A percentile compares a stretch with the other conserved stretches of the same genome.
phyloP scores from a whole-genome alignment of 208 protist genomes.

The Leishmania amazonensis region DNA sequence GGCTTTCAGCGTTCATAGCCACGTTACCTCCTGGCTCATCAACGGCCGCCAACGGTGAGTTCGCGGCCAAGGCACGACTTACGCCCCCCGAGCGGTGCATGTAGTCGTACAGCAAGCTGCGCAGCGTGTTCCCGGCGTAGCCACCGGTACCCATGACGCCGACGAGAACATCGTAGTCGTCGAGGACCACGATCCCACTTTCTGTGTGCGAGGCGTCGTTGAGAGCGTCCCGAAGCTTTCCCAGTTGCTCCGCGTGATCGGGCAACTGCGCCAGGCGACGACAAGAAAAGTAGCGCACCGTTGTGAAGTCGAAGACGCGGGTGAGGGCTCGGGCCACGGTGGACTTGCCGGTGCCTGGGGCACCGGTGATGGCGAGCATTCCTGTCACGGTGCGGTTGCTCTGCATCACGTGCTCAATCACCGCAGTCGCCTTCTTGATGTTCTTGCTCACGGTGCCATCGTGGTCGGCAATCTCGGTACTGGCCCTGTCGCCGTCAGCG shows the following conservation, averaged over 20 bases:
- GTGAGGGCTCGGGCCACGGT: conserved; percentile 47
- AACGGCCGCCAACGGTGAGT: conserved; percentile 10
- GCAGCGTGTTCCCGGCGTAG: conserved; percentile 21
- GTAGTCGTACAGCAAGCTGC: conserved; percentile 39
- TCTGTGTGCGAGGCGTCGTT: conserved; percentile 95
- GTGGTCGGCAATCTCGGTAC: conserved; percentile 41
- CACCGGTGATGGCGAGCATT: conserved; percentile 54
- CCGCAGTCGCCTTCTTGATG: conserved; percentile 16
- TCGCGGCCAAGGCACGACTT: conserved; percentile 17
- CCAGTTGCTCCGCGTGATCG: conserved; percentile 40
- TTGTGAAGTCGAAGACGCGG: conserved; percentile 26
- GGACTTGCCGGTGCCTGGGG: conserved; percentile 71
- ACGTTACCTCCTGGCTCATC: conserved; percentile 20
- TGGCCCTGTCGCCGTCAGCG: conserved; percentile 20
- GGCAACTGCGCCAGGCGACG: conserved; percentile 37
- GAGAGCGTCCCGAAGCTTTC: conserved; percentile 87
- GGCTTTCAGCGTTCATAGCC: conserved; percentile 23
- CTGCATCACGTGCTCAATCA: conserved; percentile 37
- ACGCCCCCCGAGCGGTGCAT: conserved; percentile 33
- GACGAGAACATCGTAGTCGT: conserved; percentile 94
- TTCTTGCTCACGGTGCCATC: conserved; percentile 50
- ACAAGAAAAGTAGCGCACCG: conserved; percentile 45
- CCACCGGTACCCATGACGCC: conserved; percentile 18
- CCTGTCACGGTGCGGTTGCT: conserved; percentile 45
- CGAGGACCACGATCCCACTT: conserved; percentile 94